These are phyloP conservation scores for Coniochaeta pulveracea DNA, from an alignment of 2,329 filamentous ascomycete genomes.

Conservation along the genomic window DNA sequence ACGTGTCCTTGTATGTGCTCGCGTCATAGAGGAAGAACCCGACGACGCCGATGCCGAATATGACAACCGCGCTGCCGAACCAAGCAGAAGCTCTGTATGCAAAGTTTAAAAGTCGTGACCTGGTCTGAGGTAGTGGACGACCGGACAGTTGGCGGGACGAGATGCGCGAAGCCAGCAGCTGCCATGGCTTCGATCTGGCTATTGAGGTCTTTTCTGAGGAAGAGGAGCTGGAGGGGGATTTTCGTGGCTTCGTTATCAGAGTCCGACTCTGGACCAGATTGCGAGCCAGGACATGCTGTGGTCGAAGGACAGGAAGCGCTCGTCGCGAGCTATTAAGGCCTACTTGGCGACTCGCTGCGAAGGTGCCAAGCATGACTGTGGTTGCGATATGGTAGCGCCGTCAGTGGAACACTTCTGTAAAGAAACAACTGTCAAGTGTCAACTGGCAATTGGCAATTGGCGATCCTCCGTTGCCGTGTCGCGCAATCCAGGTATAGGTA, in stretches of 20 bases:
- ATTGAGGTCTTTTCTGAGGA: neutral
- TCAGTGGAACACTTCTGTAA: too few relatives aligned
- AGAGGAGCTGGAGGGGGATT: neutral
- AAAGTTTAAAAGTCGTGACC: slow-evolving; percentile 41
- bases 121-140: slow-evolving; percentile 35
- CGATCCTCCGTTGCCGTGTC: too few relatives aligned
- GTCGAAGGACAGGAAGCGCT: neutral
- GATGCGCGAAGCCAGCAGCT: neutral
- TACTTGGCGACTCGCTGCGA: neutral
- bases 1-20: slow-evolving; percentile 71
- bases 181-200: neutral
- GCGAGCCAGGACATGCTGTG: neutral
- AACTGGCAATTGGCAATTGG: too few relatives aligned
- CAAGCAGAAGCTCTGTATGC: slow-evolving; percentile 59
- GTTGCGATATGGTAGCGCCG: too few relatives aligned
- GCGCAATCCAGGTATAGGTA: too few relatives aligned
- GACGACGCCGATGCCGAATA: slow-evolving; percentile 58
- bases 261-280: neutral
- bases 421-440: too few relatives aligned
- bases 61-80: slow-evolving; percentile 63
- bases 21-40: slow-evolving; percentile 93
- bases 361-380: slow-evolving; percentile 4
- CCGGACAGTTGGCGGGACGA: slow-evolving; percentile 34
- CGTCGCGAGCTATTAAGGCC: neutral
- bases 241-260: neutral